phyloP scores from a whole-genome alignment of 768 basidiomycete genomes.

The Hypholoma fasciculare region DNA sequence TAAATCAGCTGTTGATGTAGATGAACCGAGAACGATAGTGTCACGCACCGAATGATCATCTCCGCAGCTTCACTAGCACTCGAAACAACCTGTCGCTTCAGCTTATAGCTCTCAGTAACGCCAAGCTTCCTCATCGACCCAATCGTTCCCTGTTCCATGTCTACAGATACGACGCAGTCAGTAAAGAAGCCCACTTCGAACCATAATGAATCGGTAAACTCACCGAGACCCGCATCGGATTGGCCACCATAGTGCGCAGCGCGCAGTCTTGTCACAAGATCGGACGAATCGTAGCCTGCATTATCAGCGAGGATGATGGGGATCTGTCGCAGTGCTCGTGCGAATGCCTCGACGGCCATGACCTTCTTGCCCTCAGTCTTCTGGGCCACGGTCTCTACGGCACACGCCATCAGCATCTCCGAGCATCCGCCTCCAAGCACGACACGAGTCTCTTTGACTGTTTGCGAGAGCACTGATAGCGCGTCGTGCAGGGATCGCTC shows the following conservation, averaged over 20 bases:
- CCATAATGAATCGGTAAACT: slow-evolving; percentile 20
- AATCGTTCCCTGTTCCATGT: slow-evolving; percentile 86
- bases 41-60: slow-evolving; percentile 89
- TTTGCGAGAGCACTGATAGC: slow-evolving; percentile 95
- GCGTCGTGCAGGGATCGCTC: slow-evolving; percentile 98
- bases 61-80: slow-evolving; percentile 97
- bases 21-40: slow-evolving; percentile 1
- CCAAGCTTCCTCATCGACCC: slow-evolving; percentile 89
- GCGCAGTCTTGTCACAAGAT: slow-evolving; percentile 84
- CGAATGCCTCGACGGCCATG: slow-evolving; percentile 92
- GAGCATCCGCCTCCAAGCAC: slow-evolving; percentile 96
- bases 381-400: slow-evolving; percentile 86
- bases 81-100: slow-evolving; percentile 92
- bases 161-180: slow-evolving; percentile 35
- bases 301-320: slow-evolving; percentile 97
- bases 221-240: slow-evolving; percentile 85
- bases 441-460: slow-evolving; percentile 93
- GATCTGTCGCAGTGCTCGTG: slow-evolving; percentile 87
- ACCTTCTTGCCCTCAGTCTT: slow-evolving; percentile 93
- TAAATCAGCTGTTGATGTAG: neutral
- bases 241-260: slow-evolving; percentile 94
- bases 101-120: slow-evolving; percentile 95
- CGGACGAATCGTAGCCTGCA: slow-evolving; percentile 96
- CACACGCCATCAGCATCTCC: slow-evolving; percentile 97
- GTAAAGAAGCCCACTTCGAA: neutral